A percentile compares a stretch with the other conserved stretches of the same genome.
phyloP scores from a whole-genome alignment of 305 asterid genomes.

The Withania somnifera region DNA sequence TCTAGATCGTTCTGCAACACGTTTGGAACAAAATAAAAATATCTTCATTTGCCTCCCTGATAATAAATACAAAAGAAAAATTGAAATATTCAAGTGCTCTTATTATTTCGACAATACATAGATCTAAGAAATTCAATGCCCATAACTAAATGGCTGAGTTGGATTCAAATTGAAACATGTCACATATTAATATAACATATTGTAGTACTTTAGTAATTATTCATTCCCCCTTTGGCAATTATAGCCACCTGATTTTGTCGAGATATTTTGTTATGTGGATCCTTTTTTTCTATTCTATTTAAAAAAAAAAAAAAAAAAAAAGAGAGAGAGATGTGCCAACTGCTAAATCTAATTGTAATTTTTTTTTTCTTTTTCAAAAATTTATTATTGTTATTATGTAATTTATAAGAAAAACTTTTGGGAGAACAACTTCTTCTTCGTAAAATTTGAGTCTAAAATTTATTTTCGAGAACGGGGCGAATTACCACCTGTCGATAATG shows the following conservation, averaged over 20 bases:
- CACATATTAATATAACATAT: background rate
- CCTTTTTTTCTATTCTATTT: background rate
- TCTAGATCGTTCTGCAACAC: no score
- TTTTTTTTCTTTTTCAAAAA: background rate
- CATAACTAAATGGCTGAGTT: background rate
- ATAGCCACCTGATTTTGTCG: background rate
- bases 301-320: background rate
- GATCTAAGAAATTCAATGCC: background rate
- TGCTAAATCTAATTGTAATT: background rate
- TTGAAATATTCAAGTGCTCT: background rate
- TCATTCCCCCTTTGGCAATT: background rate
- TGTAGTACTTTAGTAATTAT: background rate
- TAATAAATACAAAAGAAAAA: no score
- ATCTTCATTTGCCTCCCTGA: no score
- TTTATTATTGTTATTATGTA: no score
- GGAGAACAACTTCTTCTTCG: no score
- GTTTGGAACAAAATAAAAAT: no score
- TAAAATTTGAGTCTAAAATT: no score
- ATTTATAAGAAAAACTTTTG: no score
- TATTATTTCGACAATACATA: background rate
- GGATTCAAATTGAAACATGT: background rate
- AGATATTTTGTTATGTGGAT: background rate
- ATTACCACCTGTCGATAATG: no score
- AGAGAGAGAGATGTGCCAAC: background rate
- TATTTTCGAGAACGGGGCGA: no score